Conservation (phyloP, 2,329 filamentous ascomycete species). For the Helotiales sp. region DNA sequence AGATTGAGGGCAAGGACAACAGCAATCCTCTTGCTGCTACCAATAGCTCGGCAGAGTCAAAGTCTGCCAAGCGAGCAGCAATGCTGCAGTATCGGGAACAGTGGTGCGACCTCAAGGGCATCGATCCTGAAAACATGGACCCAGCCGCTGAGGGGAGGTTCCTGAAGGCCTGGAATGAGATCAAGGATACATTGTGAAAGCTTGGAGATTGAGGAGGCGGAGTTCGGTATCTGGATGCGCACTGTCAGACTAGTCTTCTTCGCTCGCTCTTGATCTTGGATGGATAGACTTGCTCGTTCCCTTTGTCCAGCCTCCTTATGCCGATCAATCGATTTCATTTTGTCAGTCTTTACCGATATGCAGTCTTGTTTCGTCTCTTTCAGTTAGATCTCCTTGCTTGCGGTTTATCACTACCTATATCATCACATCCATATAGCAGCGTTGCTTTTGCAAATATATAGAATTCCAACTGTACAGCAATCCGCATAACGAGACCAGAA, state of each 20-base stretch:
- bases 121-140: background rate
- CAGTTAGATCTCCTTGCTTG: too few relatives aligned
- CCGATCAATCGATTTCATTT: too few relatives aligned
- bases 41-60: background rate
- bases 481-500: too few relatives aligned
- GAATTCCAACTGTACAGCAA: too few relatives aligned
- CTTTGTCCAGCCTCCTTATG: too few relatives aligned
- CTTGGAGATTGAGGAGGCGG: background rate
- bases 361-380: too few relatives aligned
- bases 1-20: background rate
- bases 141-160: background rate
- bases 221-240: background rate
- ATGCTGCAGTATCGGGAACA: background rate
- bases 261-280: background rate
- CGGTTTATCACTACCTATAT: too few relatives aligned
- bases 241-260: background rate
- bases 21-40: background rate
- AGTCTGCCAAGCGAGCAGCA: background rate
- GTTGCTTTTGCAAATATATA: too few relatives aligned
- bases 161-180: background rate
- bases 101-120: background rate
- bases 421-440: too few relatives aligned
- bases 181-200: slow-evolving; percentile 3
- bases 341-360: too few relatives aligned
- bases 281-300: background rate